A percentile compares a stretch with the other conserved stretches of the same genome.
These are phyloP conservation scores for Curvularia verruculosa DNA, from an alignment of 2,329 filamentous ascomycete genomes.

Conservation along the genomic window DNA sequence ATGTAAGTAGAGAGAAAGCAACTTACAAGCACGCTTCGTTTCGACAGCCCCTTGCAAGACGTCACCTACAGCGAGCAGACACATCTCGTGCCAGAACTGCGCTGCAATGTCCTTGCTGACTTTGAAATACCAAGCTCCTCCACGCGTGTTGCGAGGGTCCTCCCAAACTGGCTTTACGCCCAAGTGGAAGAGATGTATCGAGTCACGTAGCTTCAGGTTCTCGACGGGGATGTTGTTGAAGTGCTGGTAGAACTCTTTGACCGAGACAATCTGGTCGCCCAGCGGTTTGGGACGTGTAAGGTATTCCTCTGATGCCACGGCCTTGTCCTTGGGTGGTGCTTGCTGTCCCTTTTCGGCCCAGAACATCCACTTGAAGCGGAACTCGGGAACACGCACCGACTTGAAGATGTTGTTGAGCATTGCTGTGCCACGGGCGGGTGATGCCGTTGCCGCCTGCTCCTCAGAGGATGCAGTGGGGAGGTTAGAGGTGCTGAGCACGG, in stretches of 20 bases:
- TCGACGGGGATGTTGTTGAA: slow-evolving; percentile 77
- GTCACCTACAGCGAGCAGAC: slow-evolving; percentile 83
- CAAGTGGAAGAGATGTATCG: slow-evolving; percentile 79
- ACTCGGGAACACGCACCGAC: slow-evolving; percentile 56
- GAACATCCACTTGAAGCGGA: slow-evolving; percentile 60
- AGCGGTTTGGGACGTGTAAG: slow-evolving; percentile 55
- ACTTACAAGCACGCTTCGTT: slow-evolving; percentile 62
- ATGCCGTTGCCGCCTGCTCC: slow-evolving; percentile 65
- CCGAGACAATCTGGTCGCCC: slow-evolving; percentile 52
- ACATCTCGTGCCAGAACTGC: slow-evolving; percentile 81
- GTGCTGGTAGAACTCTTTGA: slow-evolving; percentile 58
- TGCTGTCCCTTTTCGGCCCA: slow-evolving; percentile 55
- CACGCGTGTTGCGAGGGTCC: slow-evolving; percentile 82
- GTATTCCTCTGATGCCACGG: slow-evolving; percentile 43
- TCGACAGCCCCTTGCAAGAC: slow-evolving; percentile 76
- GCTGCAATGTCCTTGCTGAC: slow-evolving; percentile 75
- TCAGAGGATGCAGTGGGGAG: slow-evolving; percentile 67
- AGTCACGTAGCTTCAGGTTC: slow-evolving; percentile 70
- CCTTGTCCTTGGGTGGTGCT: slow-evolving; percentile 29
- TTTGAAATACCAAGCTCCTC: slow-evolving; percentile 91
- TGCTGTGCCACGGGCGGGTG: slow-evolving; percentile 77
- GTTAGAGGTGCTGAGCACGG: slow-evolving; percentile 45
- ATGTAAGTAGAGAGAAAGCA: slow-evolving; percentile 30
- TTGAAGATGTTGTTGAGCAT: slow-evolving; percentile 63
- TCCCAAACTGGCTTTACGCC: slow-evolving; percentile 84